These are phyloP conservation scores for Pyrenopolyporus hunteri DNA, from an alignment of 495 filamentous ascomycete genomes.

Conservation along the genomic window DNA sequence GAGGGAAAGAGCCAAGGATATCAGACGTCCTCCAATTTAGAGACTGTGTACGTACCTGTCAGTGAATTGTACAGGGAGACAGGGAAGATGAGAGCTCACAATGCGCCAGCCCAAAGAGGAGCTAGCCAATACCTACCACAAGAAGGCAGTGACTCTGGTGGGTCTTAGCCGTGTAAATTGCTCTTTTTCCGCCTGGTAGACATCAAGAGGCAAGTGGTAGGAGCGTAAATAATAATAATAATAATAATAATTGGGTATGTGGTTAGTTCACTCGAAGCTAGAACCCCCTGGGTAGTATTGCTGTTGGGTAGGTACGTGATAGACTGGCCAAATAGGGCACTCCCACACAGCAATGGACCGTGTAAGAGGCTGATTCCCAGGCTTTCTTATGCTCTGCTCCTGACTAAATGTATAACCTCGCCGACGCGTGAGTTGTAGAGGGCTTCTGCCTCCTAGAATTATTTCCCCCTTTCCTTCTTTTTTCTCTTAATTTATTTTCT, in stretches of 20 bases:
- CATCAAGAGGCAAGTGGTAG: not conserved
- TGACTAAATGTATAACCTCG: too few relatives aligned
- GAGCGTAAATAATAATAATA: not conserved
- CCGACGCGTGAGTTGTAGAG: too few relatives aligned
- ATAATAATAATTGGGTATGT: too few relatives aligned
- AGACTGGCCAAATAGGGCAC: too few relatives aligned
- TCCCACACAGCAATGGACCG: too few relatives aligned
- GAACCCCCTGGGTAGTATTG: constrained; percentile 6
- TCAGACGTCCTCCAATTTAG: not conserved
- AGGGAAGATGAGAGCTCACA: constrained; percentile 23
- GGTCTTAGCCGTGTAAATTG: constrained; percentile 10
- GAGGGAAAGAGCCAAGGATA: not conserved
- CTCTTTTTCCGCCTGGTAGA: too few relatives aligned
- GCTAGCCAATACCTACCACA: constrained; percentile 3
- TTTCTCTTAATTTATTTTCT: too few relatives aligned
- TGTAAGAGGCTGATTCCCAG: too few relatives aligned
- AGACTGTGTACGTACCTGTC: not conserved
- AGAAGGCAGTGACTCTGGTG: constrained; percentile 6
- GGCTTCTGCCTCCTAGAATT: too few relatives aligned
- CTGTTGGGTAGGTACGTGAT: too few relatives aligned
- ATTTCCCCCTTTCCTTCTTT: too few relatives aligned
- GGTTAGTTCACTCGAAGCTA: not conserved
- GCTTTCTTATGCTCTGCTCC: too few relatives aligned
- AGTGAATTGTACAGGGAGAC: constrained; percentile 5
- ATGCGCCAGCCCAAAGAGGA: not conserved